Evolutionary conservation across 2,329 filamentous ascomycete species (phyloP).

Genomic region (Xylaria sp.): DNA sequence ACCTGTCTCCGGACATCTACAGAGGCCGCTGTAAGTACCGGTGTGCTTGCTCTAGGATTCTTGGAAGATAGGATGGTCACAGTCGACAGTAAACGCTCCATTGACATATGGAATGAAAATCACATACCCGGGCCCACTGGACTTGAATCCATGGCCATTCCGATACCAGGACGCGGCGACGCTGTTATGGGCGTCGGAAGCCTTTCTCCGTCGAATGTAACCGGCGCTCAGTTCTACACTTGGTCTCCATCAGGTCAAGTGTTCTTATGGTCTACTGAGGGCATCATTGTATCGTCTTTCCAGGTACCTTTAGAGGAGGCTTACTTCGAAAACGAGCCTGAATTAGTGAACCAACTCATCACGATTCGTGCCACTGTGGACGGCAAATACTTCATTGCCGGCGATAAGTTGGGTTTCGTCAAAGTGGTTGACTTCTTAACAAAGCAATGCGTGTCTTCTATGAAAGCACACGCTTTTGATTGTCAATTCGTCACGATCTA

Average conservation of each 20-base stretch:
- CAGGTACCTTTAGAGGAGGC: conserved; percentile 64
- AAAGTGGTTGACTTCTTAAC: conserved; percentile 61
- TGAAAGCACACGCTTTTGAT: conserved; percentile 81
- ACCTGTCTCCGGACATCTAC: conserved; percentile 38
- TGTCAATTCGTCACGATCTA: conserved; percentile 75
- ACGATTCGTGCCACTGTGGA: conserved; percentile 55
- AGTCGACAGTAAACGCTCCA: conserved; percentile 68
- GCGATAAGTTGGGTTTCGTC: conserved; percentile 81
- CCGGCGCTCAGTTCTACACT: conserved; percentile 72
- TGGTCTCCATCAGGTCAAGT: conserved; percentile 81
- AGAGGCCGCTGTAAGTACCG: conserved; percentile 33
- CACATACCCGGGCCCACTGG: conserved; percentile 37
- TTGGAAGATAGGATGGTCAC: conserved; percentile 63
- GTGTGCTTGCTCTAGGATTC: conserved; percentile 64
- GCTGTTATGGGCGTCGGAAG: conserved; percentile 68
- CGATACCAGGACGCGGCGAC: conserved; percentile 58
- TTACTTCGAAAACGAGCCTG: conserved; percentile 45
- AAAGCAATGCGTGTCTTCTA: conserved; percentile 59
- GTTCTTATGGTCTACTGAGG: conserved; percentile 75
- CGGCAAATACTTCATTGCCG: conserved; percentile 67
- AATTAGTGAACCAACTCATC: conserved; percentile 53
- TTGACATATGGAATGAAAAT: conserved; percentile 58
- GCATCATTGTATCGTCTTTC: conserved; percentile 59
- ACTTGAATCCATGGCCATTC: conserved; percentile 39
- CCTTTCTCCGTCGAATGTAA: conserved; percentile 53